A percentile compares a stretch with the other conserved stretches of the same genome.
Conservation (phyloP, 176 grass and related monocot genomes). For the Typha latifolia region DNA sequence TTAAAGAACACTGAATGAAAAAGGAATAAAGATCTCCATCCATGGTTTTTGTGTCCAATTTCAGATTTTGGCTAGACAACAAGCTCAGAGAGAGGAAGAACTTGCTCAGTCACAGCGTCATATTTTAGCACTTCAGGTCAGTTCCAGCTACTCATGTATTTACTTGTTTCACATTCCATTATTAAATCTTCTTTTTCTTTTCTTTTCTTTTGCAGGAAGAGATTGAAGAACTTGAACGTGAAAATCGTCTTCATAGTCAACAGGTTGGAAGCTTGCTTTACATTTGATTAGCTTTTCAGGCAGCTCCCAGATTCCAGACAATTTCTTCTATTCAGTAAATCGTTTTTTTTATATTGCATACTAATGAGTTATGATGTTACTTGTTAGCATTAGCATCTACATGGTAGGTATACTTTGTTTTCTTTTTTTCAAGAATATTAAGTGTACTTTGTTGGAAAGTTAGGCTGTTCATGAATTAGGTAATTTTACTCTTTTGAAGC, state of each 20-base stretch:
- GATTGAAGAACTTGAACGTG: slow-evolving; percentile 91
- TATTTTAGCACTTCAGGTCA: slow-evolving; percentile 95
- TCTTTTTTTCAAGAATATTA: too few relatives aligned
- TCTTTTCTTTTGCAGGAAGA: slow-evolving; percentile 61
- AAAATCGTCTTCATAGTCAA: slow-evolving; percentile 91
- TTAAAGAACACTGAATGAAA: not conserved
- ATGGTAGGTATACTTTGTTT: too few relatives aligned
- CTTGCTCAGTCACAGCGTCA: slow-evolving; percentile 83
- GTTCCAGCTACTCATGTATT: slow-evolving; percentile 1
- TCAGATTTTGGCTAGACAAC: slow-evolving; percentile 82
- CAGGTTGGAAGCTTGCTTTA: slow-evolving; percentile 38
- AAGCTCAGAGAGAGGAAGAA: slow-evolving; percentile 98
- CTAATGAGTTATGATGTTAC: too few relatives aligned
- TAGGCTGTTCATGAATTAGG: too few relatives aligned
- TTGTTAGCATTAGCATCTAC: too few relatives aligned
- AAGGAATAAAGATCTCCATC: slow-evolving; percentile 16
- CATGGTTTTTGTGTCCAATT: slow-evolving; percentile 33
- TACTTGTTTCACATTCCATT: not conserved
- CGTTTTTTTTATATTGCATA: too few relatives aligned
- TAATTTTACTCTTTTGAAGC: too few relatives aligned
- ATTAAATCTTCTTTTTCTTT: slow-evolving; percentile 1
- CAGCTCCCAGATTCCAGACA: not conserved
- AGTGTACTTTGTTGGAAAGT: too few relatives aligned
- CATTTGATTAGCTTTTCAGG: not conserved
- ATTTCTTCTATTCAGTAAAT: not conserved